A percentile compares a stretch with the other conserved stretches of the same genome.
phyloP scores from a whole-genome alignment of 306 rosid species.

The Dalbergia oliveri region DNA sequence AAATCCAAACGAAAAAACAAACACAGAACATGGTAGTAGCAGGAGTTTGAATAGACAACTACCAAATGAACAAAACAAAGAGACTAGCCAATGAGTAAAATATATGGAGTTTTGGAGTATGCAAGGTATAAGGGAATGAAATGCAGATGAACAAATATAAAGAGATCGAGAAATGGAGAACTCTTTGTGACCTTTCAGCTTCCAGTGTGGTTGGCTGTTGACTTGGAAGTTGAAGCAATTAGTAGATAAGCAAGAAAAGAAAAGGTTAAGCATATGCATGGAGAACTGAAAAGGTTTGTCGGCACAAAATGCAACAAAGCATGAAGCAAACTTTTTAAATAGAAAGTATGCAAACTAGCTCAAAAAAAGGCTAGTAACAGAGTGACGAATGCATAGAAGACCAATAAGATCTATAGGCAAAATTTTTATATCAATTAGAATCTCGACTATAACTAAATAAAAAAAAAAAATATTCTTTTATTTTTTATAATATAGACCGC shows the following conservation, averaged over 20 bases:
- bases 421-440: too few species aligned
- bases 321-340: neutral
- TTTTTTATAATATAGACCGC: too few species aligned
- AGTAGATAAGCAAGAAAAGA: neutral
- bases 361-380: too few species aligned
- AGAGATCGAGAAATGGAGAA: neutral
- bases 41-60: conserved; percentile 7
- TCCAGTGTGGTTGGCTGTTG: neutral
- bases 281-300: neutral
- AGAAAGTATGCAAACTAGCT: too few species aligned
- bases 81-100: too few species aligned
- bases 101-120: neutral
- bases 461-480: too few species aligned
- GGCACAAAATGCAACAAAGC: too few species aligned
- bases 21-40: neutral
- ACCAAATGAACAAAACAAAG: neutral
- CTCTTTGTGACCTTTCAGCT: neutral
- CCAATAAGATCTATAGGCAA: too few species aligned
- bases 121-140: neutral
- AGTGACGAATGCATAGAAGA: too few species aligned
- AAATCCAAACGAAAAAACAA: neutral
- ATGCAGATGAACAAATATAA: neutral
- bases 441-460: too few species aligned
- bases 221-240: neutral
- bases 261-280: neutral